Evolutionary conservation across 192 early-diverging fungal species (phyloP).

Genomic region (Umbelopsis vinacea): DNA sequence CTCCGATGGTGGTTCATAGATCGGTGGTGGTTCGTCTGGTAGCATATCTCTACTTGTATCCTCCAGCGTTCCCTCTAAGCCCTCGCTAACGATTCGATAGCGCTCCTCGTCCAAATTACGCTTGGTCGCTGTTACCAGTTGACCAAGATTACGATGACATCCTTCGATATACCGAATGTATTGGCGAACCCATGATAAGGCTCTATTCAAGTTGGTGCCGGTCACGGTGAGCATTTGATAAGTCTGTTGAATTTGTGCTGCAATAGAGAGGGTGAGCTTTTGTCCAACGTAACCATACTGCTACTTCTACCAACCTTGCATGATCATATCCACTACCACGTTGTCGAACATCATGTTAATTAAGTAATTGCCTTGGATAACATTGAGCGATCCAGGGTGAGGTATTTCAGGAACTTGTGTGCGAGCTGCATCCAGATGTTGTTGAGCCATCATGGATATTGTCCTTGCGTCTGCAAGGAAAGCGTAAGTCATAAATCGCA

Average conservation of each 20-base stretch:
- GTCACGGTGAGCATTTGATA: slow-evolving; percentile 17
- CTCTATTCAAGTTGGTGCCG: slow-evolving; percentile 2
- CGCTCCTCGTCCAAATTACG: slow-evolving; percentile 15
- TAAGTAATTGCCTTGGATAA: slow-evolving; percentile 30
- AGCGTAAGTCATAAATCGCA: too few species aligned
- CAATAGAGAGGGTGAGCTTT: too few species aligned
- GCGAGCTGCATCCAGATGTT: slow-evolving; percentile 26
- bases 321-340: slow-evolving; percentile 28
- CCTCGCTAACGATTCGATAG: slow-evolving; percentile 1
- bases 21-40: slow-evolving; percentile 8
- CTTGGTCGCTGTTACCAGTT: background rate
- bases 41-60: background rate
- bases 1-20: slow-evolving; percentile 2
- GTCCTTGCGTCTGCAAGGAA: background rate
- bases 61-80: slow-evolving; percentile 2
- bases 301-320: slow-evolving; percentile 25
- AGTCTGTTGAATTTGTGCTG: slow-evolving; percentile 28
- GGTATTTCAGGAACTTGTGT: slow-evolving; percentile 34
- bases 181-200: slow-evolving; percentile 33
- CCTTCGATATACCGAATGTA: slow-evolving; percentile 33
- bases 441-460: slow-evolving; percentile 12
- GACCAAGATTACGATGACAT: slow-evolving; percentile 9
- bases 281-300: too few species aligned
- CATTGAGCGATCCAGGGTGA: slow-evolving; percentile 28
- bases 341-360: slow-evolving; percentile 24